Evolutionary conservation across 345 rosid species (phyloP), one percentile per base, ranked within the genome.

Genomic region (Isatis tinctoria): DNA sequence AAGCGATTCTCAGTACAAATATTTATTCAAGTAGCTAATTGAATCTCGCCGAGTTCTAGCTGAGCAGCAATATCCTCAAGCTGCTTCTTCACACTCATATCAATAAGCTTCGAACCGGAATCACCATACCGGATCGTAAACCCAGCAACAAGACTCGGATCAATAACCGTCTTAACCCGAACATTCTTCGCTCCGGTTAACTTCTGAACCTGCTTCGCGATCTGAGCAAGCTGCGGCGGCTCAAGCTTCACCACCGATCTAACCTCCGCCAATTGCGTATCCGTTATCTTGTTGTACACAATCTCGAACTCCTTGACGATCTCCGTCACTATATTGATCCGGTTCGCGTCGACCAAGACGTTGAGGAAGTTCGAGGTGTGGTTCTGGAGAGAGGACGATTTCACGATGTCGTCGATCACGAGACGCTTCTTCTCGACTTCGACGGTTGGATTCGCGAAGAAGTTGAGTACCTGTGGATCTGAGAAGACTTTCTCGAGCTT

Each of bases 51-150:
- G 78, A 89, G 81, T 24, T 91, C 97, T 54, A 91, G 85, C 85
- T 91, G 89, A 1, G 85, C 76, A 35, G 97, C 87, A 45, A 94
- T 90, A 74, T 94, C 97, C 49, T 90, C 95, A 76, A 94, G 82
- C 84, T 94, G 98, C 74, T 86, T 94, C 95, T 88, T 91, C 26
- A 90, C 97, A 65, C 98, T 94, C 98, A 91, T 82, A 59, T 94
- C 98, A 74, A 94, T 91, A 45, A 90, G 65, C 81, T 88, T 94
- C 0, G 98, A 94, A 18, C 97, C 97, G 0, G 87, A 65, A 10
- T 8, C 74, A 28, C 98, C 98, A 48, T 87, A 94, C 80, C 95
- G 67, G 47, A 94, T 83, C 0, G 98, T 94, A 78, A 94, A 94
- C 18, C 98, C 98, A 10, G 97, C 98, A 1, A 94, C 91, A 79